phyloP scores from a whole-genome alignment of 1,284 basidiomycete genomes.

The Apiotrichum mycotoxinovorans region DNA sequence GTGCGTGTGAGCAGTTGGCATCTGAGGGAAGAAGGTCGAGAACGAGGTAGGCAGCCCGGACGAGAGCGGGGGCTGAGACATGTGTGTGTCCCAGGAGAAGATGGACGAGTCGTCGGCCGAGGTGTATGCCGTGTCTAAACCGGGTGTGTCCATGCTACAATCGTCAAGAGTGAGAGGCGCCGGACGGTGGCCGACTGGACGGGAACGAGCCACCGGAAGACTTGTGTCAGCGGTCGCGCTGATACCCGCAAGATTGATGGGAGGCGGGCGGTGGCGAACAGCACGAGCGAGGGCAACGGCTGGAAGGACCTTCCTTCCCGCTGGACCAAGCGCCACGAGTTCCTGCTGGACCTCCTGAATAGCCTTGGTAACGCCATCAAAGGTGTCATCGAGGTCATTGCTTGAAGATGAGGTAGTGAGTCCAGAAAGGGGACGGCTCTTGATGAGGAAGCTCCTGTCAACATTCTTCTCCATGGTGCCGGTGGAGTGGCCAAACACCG shows the following conservation, averaged over 20 bases:
- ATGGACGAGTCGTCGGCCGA: slow-evolving; percentile 32
- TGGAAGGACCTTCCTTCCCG: too few species aligned
- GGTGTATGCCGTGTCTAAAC: slow-evolving; percentile 33
- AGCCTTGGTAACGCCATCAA: slow-evolving; percentile 22
- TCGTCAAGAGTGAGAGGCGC: slow-evolving; percentile 22
- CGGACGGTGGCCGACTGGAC: slow-evolving; percentile 22
- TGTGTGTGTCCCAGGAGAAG: slow-evolving; percentile 32
- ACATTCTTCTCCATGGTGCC: neutral
- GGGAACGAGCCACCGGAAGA: neutral
- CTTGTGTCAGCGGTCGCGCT: too few species aligned
- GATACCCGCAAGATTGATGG: too few species aligned
- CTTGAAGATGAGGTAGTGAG: neutral
- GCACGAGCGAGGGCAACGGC: too few species aligned
- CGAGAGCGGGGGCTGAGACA: slow-evolving; percentile 2
- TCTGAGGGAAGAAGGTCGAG: slow-evolving; percentile 10
- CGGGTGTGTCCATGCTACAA: slow-evolving; percentile 28
- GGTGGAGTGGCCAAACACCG: slow-evolving; percentile 57
- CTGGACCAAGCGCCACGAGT: too few species aligned
- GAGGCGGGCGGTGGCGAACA: too few species aligned
- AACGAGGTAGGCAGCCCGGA: neutral
- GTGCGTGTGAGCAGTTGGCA: slow-evolving; percentile 20
- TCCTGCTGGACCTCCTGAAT: neutral
- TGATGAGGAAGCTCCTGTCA: slow-evolving; percentile 26
- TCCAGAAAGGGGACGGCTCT: slow-evolving; percentile 16
- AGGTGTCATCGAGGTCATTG: slow-evolving; percentile 27